Conservation (phyloP, 495 filamentous ascomycete species). For the Cladorrhinum samala region DNA sequence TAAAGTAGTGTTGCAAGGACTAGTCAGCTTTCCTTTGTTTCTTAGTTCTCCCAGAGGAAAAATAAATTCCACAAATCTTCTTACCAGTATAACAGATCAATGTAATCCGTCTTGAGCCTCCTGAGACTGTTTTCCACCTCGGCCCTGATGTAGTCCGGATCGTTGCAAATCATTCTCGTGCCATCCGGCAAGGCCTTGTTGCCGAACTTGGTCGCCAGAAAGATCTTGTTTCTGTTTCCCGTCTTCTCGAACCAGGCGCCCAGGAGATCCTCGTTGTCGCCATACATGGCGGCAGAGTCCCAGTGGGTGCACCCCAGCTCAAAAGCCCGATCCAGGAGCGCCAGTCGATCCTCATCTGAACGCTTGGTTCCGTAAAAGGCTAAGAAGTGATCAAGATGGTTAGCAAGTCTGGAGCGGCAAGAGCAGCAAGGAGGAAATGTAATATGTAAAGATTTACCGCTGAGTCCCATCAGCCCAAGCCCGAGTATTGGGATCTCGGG, state of each 20-base stretch:
- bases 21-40: too few relatives aligned
- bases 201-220: slow-evolving; percentile 49
- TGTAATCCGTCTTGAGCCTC: slow-evolving; percentile 47
- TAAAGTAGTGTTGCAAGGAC: not conserved
- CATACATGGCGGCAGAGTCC: slow-evolving; percentile 40
- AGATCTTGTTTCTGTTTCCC: slow-evolving; percentile 30
- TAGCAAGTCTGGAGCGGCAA: not conserved
- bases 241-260: slow-evolving; percentile 40
- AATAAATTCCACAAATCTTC: too few relatives aligned
- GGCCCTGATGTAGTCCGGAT: slow-evolving; percentile 52
- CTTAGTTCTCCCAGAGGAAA: too few relatives aligned
- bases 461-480: slow-evolving; percentile 49
- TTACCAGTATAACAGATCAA: slow-evolving; percentile 31
- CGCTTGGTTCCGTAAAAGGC: slow-evolving; percentile 33
- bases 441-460: slow-evolving; percentile 8
- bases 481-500: slow-evolving; percentile 46
- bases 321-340: slow-evolving; percentile 33
- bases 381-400: not conserved
- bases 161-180: slow-evolving; percentile 10
- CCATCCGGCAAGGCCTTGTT: slow-evolving; percentile 13
- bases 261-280: slow-evolving; percentile 40
- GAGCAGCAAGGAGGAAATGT: not conserved
- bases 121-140: slow-evolving; percentile 40
- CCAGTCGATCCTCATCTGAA: slow-evolving; percentile 33
- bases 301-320: slow-evolving; percentile 37